A percentile compares a stretch with the other conserved stretches of the same genome.
phyloP scores from a whole-genome alignment of 352 stramenopile species.

The Pythium pyrilobum region DNA sequence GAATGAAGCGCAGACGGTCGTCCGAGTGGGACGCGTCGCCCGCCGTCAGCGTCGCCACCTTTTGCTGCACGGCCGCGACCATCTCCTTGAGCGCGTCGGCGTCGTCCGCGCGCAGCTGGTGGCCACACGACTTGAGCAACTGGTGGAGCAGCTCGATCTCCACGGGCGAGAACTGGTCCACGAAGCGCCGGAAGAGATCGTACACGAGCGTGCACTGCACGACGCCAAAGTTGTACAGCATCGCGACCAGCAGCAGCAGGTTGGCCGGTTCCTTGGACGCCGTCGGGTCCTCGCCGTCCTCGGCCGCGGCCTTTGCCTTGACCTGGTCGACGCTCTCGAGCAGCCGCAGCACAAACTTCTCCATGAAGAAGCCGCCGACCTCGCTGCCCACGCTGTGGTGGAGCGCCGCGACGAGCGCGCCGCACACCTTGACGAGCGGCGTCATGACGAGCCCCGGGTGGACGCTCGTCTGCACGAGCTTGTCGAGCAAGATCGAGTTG shows the following conservation, averaged over 20 bases:
- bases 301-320: conserved; percentile 6
- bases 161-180: conserved; percentile 60
- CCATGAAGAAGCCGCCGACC: conserved; percentile 76
- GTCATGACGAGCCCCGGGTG: conserved; percentile 71
- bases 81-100: conserved; percentile 80
- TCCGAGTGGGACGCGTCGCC: conserved; percentile 16
- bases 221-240: conserved; percentile 89
- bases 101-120: conserved; percentile 83
- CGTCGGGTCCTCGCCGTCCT: conserved; percentile 27
- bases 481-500: conserved; percentile 68
- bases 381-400: conserved; percentile 78
- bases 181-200: conserved; percentile 82
- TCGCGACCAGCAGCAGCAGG: conserved; percentile 80
- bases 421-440: conserved; percentile 68
- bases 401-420: conserved; percentile 58
- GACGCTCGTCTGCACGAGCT: conserved; percentile 56
- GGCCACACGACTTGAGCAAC: conserved; percentile 74
- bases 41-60: conserved; percentile 41
- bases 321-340: conserved; percentile 29
- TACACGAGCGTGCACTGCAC: conserved; percentile 89
- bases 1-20: conserved; percentile 84
- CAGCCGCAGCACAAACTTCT: conserved; percentile 65
- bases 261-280: conserved; percentile 70
- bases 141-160: conserved; percentile 88
- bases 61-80: conserved; percentile 76